Evolutionary conservation across 176 grass and related monocot species (phyloP), one percentile per base, ranked within the genome.

Genomic region (Musa schizocarpa): DNA sequence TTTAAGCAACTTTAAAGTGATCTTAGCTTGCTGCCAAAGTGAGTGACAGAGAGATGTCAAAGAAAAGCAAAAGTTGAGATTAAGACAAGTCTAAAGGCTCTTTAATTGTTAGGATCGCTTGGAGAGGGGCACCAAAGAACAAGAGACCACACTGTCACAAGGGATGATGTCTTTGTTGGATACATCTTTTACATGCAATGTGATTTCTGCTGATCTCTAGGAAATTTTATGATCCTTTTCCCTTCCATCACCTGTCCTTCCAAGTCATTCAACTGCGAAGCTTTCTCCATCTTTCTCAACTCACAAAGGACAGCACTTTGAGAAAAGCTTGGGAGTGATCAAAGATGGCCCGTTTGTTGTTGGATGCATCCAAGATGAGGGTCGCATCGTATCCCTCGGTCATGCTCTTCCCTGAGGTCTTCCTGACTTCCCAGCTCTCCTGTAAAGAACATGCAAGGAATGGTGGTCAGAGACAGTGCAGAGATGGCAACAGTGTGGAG

Each of bases 271-370:
- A 43, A 74, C 72, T 57, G 72, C 20, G 57, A 74, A 72, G 53
- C 22, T 13, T 55, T 22, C 53, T 74, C 72, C 26, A 16, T 23
- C 53, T 54, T 55, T 48, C 50, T 71, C 1, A 20, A n/a, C 9
- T 9, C 72, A 56, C 22, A 74, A 57, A 74, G 72, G 13, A 74
- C 23, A 57, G 72, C 13, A 74, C 72, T 74, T 57, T 43, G 52
- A n/a, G 68, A 19, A 54, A 72, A 54, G 71, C 51, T 54, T 54
- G 13, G 20, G 27, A 69, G 59, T 20, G 21, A n/a, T 50, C 8
- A 74, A 73, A 74, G 72, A 74, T 57, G 56, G 72, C 72, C 71
- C 51, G 54, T 27, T 53, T 57, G 52, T 55, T 54, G 34, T 34
- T 34, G 56, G 53, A 55, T 57, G 56, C 72, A 74, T 54, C 49